Evolutionary conservation across 768 basidiomycete genomes (phyloP), one percentile per base, ranked within the genome.

Genomic region (Agrocybe praecox): DNA sequence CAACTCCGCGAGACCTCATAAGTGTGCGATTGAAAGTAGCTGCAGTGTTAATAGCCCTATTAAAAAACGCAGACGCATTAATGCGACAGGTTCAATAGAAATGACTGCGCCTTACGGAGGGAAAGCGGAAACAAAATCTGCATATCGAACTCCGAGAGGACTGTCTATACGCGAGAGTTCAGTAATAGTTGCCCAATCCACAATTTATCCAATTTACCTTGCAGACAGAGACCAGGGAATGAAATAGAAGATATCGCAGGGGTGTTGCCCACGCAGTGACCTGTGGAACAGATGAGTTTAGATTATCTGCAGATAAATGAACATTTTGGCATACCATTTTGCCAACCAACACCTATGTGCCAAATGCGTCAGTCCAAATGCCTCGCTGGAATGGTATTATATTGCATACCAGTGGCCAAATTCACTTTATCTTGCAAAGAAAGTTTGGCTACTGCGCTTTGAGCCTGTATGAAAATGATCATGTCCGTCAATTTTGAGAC

Each of bases 371-470:
- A 29, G 26, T 29, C 26, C 26, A 29, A 29, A 5, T 29, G n/a
- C n/a, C 9, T 29, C 26, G 46, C 29, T 14, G 22, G 17, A 23
- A 10, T 40, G 43, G 34, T 18, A 26, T 18, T n/a, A 47, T n/a
- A 18, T 32, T 12, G 50, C 58, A 66, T 57, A 71, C 84, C 85
- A 22, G 85, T 87, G 0, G 78, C 81, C 14, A 87, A 68, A 53
- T 78, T 78, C 24, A 85, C 79, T 63, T 86, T 85, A 58, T 87
- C 84, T 54, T 82, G 73, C 7, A 82, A 62, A 2, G 82, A 81
- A 57, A 84, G 72, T 53, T 82, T 78, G 7, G 75, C 66, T 5
- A 89, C 74, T 0, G 80, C 78, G 6, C 74, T 69, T 63, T 72
- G 68, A 1, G 84, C 83, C 83, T 84, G 34, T 23, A 26, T 17